Evolutionary conservation across 345 rosid genomes (phyloP), one percentile per base, ranked within the genome.

Genomic region (Aquilaria sinensis): DNA sequence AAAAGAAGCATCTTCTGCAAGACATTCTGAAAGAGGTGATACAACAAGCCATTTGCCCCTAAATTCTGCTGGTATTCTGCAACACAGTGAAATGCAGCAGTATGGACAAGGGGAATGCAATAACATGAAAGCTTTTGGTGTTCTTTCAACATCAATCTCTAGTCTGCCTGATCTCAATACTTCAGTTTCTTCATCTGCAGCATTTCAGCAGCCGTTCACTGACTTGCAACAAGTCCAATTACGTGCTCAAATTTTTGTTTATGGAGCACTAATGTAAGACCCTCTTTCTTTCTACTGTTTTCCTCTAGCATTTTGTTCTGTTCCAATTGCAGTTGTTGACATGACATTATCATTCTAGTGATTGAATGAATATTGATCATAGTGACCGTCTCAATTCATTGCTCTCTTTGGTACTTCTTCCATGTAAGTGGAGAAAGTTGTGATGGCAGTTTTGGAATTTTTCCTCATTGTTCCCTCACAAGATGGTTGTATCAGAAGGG

Each of bases 171-270:
- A 87, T 78, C 68, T 95, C 67, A 95, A 83, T 77, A 60, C 81
- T 61, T 78, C 82, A 9, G 76, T 75, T 67, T 73, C 87, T 66
- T 76, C 77, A 54, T 68, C 84, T 55, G 66, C 71, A 72, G 67
- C 78, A 57, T 83, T 83, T 78, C 90, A 73, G 43, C 99, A 90
- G 80, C 96, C 99, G 73, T 95, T 95, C 78, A 87, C 94, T 1
- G 99, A 95, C 72, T 68, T 82, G 68, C 99, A 95, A 71, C 99
- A 95, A 95, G 90, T 91, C 78, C 98, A 95, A 74, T 79, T 95
- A 67, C 99, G 99, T 51, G 90, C 99, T 60, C 99, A 95, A 82
- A 95, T 95, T 65, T 87, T 95, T 80, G 99, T 91, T 64, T 95
- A 95, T 67, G 99, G 99, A 63, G 86, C 94, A 67, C 74, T 95